Evolutionary conservation across 1,284 basidiomycete genomes (phyloP), one percentile per base, ranked within the genome.

Genomic region (Marasmius sp.): DNA sequence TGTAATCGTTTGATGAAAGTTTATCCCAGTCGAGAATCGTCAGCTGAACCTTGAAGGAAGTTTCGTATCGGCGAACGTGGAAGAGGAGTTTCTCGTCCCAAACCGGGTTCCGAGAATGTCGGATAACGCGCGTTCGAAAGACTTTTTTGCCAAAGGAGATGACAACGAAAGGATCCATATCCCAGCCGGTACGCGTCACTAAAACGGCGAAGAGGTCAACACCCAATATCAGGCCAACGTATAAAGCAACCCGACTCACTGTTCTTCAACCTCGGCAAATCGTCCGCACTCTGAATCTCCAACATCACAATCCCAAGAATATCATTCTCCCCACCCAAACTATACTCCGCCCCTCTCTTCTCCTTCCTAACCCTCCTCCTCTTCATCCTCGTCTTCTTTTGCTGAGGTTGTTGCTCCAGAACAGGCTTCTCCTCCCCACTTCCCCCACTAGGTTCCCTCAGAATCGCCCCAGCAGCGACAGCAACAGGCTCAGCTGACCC

Each of bases 91-190:
- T 97, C 77, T 98, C 95, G 67, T 98, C 92, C 94, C 96, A 99
- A 0, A 85, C 82, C 0, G 97, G 97, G 72, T 94, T 95, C 64
- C 95, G 85, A 12, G 88, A 91, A 73, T 96, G 94, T 10, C 94
- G 86, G 64, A 95, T 91, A 34, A 95, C 89, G 51, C 94, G 89
- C 0, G 95, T 98, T 3, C 96, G 85, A 78, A 98, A 98, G 10
- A 98, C 93, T 75, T 98, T 98, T 77, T 97, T 96, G 41, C 95
- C 93, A 67, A 99, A 98, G 2, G 94, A 95, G 66, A 96, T 86
- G 66, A 99, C 95, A 14, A 95, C 92, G 70, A 98, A 98, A 0
- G 95, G 95, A 70, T 99, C 95, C 95, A 98, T 98, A 72, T 98
- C 96, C 85, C 89, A 95, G 0, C 92, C 92, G 0, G 86, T 92